Percentiles rank a stretch among this genome's conserved stretches.
Conservation (phyloP, 495 filamentous ascomycete species). For the Articulospora tetracladia region DNA sequence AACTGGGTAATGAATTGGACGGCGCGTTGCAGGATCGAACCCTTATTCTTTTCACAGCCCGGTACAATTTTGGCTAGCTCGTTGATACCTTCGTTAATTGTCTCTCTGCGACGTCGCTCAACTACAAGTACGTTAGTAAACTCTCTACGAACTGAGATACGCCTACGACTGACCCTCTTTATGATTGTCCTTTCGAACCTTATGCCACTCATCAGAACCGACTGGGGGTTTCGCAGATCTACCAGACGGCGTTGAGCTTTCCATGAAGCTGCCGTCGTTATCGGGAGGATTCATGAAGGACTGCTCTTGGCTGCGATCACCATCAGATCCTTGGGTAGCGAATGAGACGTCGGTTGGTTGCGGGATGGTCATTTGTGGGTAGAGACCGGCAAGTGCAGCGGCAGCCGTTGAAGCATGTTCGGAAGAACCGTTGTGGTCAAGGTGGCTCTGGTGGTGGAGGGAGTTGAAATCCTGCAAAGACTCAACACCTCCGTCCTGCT, state of each 20-base stretch:
- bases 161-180: slow-evolving; percentile 78
- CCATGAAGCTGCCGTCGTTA: slow-evolving; percentile 25
- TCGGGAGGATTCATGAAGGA: slow-evolving; percentile 28
- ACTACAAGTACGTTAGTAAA: slow-evolving; percentile 48
- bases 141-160: neutral
- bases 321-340: slow-evolving; percentile 36
- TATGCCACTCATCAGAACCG: slow-evolving; percentile 97
- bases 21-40: slow-evolving; percentile 89
- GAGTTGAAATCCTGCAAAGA: slow-evolving; percentile 40
- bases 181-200: slow-evolving; percentile 95
- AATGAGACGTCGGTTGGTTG: slow-evolving; percentile 70
- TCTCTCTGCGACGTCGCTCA: slow-evolving; percentile 93
- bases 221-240: slow-evolving; percentile 70
- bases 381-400: slow-evolving; percentile 59
- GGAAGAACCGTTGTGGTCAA: slow-evolving; percentile 38
- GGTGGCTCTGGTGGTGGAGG: slow-evolving; percentile 41
- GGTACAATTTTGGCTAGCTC: slow-evolving; percentile 97
- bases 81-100: slow-evolving; percentile 98
- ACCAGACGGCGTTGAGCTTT: slow-evolving; percentile 16
- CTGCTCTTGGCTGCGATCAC: slow-evolving; percentile 21
- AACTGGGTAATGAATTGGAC: slow-evolving; percentile 92
- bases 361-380: slow-evolving; percentile 65
- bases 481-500: slow-evolving; percentile 22
- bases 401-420: slow-evolving; percentile 63
- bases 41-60: slow-evolving; percentile 98